These are phyloP conservation scores for Asclepias syriaca DNA, from an alignment of 257 asterid genomes.

Conservation along the genomic window DNA sequence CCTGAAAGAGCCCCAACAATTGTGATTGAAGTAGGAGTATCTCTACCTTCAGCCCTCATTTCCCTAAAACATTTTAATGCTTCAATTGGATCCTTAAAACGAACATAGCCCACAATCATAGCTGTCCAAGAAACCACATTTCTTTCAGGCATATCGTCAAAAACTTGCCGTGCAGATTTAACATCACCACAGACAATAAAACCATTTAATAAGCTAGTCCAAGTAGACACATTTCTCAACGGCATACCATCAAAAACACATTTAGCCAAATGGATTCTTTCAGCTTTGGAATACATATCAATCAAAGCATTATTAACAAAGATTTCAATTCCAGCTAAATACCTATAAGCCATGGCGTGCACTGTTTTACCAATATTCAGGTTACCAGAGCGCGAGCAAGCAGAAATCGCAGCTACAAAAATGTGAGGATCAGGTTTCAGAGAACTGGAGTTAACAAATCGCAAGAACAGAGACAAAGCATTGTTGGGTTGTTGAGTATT, in stretches of 20 bases:
- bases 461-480: constrained; percentile 38
- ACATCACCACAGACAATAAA: constrained; percentile 43
- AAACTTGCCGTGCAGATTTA: constrained; percentile 42
- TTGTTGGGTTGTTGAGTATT: constrained; percentile 41
- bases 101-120: constrained; percentile 73
- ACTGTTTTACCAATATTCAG: constrained; percentile 40
- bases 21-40: constrained; percentile 52
- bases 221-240: constrained; percentile 56
- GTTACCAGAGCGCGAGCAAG: constrained; percentile 54
- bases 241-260: constrained; percentile 37
- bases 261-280: constrained; percentile 37
- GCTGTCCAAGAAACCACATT: constrained; percentile 81
- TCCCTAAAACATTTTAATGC: constrained; percentile 47
- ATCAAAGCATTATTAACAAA: constrained; percentile 55
- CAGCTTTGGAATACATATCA: constrained; percentile 60
- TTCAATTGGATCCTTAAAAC: constrained; percentile 41
- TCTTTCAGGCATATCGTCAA: constrained; percentile 57
- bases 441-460: constrained; percentile 24
- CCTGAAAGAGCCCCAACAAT: constrained; percentile 73
- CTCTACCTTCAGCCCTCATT: constrained; percentile 50
- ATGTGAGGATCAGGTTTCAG: constrained; percentile 59
- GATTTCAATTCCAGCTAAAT: constrained; percentile 36
- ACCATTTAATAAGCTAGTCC: constrained; percentile 76
- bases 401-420: constrained; percentile 57
- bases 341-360: constrained; percentile 56